Base-by-base conservation (phyloP, 2,329 filamentous ascomycete species). In the Colletotrichum chlorophyti region DNA sequence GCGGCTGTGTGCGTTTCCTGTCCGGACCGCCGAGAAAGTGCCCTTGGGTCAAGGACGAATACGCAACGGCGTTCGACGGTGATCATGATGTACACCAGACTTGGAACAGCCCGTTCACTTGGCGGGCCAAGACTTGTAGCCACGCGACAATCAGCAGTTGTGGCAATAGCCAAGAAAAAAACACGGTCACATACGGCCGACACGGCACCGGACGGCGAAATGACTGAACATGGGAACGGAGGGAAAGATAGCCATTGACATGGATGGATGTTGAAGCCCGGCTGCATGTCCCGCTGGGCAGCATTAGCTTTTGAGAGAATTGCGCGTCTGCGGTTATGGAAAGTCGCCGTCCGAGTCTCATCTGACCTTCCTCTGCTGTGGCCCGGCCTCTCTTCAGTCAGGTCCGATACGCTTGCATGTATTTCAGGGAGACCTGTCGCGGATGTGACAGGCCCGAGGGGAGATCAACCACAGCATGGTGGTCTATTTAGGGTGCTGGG, bases 321-420 rank as follows among this genome's bases (percentile, higher is more conserved):
- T 59, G 55, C 50, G 55, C 51, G 55, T 55, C 50, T 32, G 14
- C 19, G 31, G 42, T 49, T 11, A 21, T 54, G 19, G 31, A 42
- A 54, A 55, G 42, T 55, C 29, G 17, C 43, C 31, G 50, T 55
- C 55, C 43, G 55, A n/a, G 50, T 55, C 50, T 59, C 55, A 55
- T 48, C 51, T 55, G 55, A 59, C 37, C 26, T 31, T 43, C 37
- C 26, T 31, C 37, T 40, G 26, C 43, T 51, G 50, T 47, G 17
- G 42, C 24, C 43, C 43, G 38, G 37, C 38, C 27, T 45, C 49
- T 37, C 54, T 43, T 42, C 43, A 42, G 43, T 21, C 54, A 27
- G 42, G 43, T n/a, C n/a, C n/a, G 15, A 15, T 24, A 19, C 15
- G 42, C 23, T 42, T 34, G 21, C 35, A 12, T 31, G 19, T 34